These are phyloP conservation scores for Nadsonia fulvescens DNA, from an alignment of 805 yeast genomes.

Conservation along the genomic window DNA sequence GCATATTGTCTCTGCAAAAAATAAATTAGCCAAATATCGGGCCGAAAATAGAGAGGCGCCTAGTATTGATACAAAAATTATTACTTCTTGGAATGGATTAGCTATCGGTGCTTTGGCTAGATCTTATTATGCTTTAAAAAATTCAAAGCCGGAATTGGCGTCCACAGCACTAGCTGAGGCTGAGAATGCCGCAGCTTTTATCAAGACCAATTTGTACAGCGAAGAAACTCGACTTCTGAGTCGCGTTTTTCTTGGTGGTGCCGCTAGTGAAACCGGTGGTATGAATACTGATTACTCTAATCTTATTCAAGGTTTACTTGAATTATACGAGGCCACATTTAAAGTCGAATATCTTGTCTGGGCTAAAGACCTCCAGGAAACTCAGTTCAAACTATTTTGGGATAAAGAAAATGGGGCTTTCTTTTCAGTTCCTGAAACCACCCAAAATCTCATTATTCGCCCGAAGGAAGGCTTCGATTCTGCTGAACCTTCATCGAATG, in stretches of 20 bases:
- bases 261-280: slow-evolving; percentile 10
- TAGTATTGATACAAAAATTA: slow-evolving; percentile 18
- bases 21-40: slow-evolving; percentile 13
- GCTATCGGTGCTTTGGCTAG: slow-evolving; percentile 21
- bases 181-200: slow-evolving; percentile 12
- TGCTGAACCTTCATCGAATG: slow-evolving; percentile 22
- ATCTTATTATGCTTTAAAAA: slow-evolving; percentile 12
- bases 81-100: slow-evolving; percentile 21
- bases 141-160: slow-evolving; percentile 7
- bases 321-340: slow-evolving; percentile 19
- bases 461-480: slow-evolving; percentile 21
- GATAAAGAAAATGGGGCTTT: slow-evolving; percentile 19
- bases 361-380: slow-evolving; percentile 18
- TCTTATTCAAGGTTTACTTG: slow-evolving; percentile 19
- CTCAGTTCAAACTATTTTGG: slow-evolving; percentile 17
- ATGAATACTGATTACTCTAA: slow-evolving; percentile 22
- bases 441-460: slow-evolving; percentile 16
- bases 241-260: slow-evolving; percentile 9
- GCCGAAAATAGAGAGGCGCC: slow-evolving; percentile 13
- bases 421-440: slow-evolving; percentile 10
- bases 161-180: slow-evolving; percentile 14
- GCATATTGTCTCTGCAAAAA: slow-evolving; percentile 13
- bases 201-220: slow-evolving; percentile 12
- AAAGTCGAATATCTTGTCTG: slow-evolving; percentile 13
- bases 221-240: slow-evolving; percentile 7